These are phyloP conservation scores for Phaeosphaeriaceae sp. DNA, from an alignment of 2,329 filamentous ascomycete genomes.

Conservation along the genomic window DNA sequence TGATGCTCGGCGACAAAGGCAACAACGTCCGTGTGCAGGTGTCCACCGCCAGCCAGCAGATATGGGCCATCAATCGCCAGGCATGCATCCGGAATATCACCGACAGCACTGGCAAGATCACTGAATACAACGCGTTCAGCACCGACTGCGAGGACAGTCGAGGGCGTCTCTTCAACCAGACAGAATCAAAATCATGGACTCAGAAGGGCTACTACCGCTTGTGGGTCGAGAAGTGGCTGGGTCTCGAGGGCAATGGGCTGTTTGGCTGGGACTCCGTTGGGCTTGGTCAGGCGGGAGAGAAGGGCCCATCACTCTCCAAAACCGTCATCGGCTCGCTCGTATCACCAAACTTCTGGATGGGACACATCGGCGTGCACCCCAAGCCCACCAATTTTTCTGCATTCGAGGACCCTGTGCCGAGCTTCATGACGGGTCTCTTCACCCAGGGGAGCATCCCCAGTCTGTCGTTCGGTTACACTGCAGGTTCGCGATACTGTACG, in stretches of 20 bases:
- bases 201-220: constrained; percentile 68
- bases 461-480: constrained; percentile 78
- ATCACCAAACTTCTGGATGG: constrained; percentile 54
- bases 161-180: constrained; percentile 66
- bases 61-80: constrained; percentile 66
- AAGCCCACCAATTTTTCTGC: constrained; percentile 60
- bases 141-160: constrained; percentile 61
- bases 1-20: constrained; percentile 64
- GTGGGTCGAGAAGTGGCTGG: constrained; percentile 65
- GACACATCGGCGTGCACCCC: constrained; percentile 57
- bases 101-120: constrained; percentile 56
- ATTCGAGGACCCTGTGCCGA: constrained; percentile 63
- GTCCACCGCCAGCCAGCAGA: constrained; percentile 74
- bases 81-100: constrained; percentile 33
- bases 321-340: constrained; percentile 53
- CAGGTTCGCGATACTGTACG: constrained; percentile 75
- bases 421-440: constrained; percentile 62
- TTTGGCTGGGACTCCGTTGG: constrained; percentile 65
- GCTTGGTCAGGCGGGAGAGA: constrained; percentile 49
- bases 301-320: constrained; percentile 52
- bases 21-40: constrained; percentile 65
- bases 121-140: constrained; percentile 25
- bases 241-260: constrained; percentile 67
- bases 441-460: constrained; percentile 69
- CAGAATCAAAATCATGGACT: constrained; percentile 65